Evolutionary conservation across 2,329 filamentous ascomycete genomes (phyloP).

Genomic region (Colletotrichum kahawae): DNA sequence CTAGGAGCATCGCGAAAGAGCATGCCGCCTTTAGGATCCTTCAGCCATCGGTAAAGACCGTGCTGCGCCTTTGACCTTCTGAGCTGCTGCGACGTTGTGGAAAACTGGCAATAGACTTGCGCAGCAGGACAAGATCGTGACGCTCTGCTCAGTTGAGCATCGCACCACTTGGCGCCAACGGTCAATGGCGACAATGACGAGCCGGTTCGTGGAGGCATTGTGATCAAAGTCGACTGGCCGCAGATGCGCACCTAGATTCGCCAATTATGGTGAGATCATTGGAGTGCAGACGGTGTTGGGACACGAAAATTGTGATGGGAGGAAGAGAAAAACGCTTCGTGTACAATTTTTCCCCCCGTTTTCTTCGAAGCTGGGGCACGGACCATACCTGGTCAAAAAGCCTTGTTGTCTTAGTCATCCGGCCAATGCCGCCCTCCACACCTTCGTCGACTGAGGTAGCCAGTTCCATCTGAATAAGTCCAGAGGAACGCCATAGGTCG

Average conservation of each 20-base stretch:
- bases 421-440: neutral
- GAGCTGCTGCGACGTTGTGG: constrained; percentile 41
- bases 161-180: constrained; percentile 10
- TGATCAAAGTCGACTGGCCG: neutral
- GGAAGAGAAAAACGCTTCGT: neutral
- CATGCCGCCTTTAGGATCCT: constrained; percentile 8
- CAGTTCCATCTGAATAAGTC: neutral
- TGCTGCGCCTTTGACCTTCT: constrained; percentile 42
- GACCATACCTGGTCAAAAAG: neutral
- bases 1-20: constrained; percentile 17
- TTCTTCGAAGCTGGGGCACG: constrained; percentile 6
- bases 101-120: constrained; percentile 34
- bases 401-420: neutral
- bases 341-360: constrained; percentile 1
- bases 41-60: constrained; percentile 43
- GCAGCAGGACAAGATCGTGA: neutral
- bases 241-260: constrained; percentile 1
- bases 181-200: constrained; percentile 17
- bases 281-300: neutral
- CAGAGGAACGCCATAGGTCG: neutral
- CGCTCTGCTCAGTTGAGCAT: neutral
- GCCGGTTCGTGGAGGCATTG: constrained; percentile 8
- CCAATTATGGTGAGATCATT: constrained; percentile 8
- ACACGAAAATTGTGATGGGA: neutral
- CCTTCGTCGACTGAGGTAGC: neutral